Conservation (phyloP, 768 basidiomycete species). For the Tricholoma terreum region DNA sequence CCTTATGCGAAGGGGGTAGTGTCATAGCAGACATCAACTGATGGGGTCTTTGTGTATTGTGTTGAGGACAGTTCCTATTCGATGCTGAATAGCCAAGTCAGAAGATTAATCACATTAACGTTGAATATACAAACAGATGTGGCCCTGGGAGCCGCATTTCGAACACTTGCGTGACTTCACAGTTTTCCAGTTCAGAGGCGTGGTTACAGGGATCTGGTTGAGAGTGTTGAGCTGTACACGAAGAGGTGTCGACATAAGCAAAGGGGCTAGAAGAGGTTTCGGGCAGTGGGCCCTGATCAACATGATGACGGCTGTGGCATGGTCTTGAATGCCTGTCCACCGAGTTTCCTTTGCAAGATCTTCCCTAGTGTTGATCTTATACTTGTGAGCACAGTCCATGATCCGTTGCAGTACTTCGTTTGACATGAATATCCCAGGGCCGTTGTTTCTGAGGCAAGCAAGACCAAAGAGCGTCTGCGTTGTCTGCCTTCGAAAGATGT, state of each 20-base stretch:
- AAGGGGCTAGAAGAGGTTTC: background rate
- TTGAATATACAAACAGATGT: background rate
- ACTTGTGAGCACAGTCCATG: background rate
- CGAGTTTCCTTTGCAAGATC: conserved; percentile 1
- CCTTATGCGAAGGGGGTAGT: background rate
- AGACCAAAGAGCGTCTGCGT: background rate
- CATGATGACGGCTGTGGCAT: background rate
- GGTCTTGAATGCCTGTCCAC: conserved; percentile 1
- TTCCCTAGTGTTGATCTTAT: background rate
- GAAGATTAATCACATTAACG: background rate
- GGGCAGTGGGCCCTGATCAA: background rate
- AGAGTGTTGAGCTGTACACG: background rate
- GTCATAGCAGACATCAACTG: background rate
- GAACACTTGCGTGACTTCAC: background rate
- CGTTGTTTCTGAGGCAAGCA: background rate
- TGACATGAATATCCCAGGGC: background rate
- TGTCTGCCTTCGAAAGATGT: background rate
- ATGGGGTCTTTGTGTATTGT: background rate
- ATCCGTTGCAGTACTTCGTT: background rate
- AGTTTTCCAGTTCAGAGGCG: background rate
- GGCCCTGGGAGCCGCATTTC: background rate
- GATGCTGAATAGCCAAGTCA: background rate
- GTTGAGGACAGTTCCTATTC: background rate
- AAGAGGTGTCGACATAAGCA: background rate
- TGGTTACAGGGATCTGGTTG: background rate